These are phyloP conservation scores for Lecanicillium sp. DNA, from an alignment of 2,329 filamentous ascomycete genomes.

Conservation along the genomic window DNA sequence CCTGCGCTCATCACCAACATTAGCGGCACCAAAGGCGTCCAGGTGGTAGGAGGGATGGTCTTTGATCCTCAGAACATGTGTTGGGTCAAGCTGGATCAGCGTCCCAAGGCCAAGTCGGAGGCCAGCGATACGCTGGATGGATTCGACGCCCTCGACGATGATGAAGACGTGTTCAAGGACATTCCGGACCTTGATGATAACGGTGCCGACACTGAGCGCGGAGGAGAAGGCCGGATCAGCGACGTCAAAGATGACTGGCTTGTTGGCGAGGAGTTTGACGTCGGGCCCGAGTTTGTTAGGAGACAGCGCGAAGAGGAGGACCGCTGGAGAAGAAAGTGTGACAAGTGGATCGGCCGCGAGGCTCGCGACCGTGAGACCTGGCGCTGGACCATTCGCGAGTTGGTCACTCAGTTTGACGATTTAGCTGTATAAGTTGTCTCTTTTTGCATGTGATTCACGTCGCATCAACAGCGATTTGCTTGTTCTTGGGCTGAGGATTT, in stretches of 20 bases:
- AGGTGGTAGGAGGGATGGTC: conserved; percentile 96
- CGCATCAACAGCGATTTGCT: too few species aligned
- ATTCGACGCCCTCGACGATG: conserved; percentile 68
- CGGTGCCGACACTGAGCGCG: conserved; percentile 38
- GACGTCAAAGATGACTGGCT: conserved; percentile 70
- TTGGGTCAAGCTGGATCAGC: conserved; percentile 72
- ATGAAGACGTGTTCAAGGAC: conserved; percentile 89
- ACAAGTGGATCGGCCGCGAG: conserved; percentile 66
- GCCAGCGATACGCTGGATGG: conserved; percentile 51
- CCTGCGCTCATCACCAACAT: conserved; percentile 88
- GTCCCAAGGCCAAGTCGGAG: conserved; percentile 35
- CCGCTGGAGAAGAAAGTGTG: conserved; percentile 80
- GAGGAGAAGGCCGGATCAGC: conserved; percentile 42
- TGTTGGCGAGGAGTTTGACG: conserved; percentile 94
- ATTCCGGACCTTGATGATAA: conserved; percentile 85
- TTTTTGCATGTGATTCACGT: conserved; percentile 1
- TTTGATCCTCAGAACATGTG: conserved; percentile 97
- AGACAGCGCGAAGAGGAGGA: conserved; percentile 88
- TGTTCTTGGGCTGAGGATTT: neutral
- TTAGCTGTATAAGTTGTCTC: conserved; percentile 20
- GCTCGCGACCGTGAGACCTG: conserved; percentile 51
- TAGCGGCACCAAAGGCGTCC: conserved; percentile 73
- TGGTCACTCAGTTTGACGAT: conserved; percentile 38
- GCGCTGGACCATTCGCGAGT: conserved; percentile 69
- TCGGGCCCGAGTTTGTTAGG: conserved; percentile 87